Conservation (phyloP, 176 grass and related monocot species). For the Luzula sylvatica region DNA sequence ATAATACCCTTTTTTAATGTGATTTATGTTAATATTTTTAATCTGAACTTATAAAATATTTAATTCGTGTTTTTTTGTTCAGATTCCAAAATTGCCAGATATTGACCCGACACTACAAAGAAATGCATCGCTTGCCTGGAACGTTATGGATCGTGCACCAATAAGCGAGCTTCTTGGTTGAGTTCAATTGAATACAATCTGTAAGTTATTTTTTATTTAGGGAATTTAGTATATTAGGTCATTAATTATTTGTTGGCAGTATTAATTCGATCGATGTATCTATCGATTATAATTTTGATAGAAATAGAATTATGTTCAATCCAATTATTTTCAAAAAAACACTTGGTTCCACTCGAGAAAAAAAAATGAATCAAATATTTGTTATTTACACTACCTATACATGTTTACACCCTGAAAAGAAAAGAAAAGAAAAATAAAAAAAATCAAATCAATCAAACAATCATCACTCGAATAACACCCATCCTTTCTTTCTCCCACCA, state of each 20-base stretch:
- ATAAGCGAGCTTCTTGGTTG: conserved; percentile 80
- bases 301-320: no score
- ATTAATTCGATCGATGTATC: no score
- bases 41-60: no score
- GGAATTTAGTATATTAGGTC: neutral
- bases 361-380: conserved; percentile 23
- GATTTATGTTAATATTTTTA: neutral
- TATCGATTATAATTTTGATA: no score
- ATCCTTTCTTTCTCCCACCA: neutral
- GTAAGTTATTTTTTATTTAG: conserved; percentile 20
- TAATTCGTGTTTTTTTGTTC: conserved; percentile 10
- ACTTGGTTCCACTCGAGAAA: neutral
- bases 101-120: conserved; percentile 71
- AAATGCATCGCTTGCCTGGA: conserved; percentile 59
- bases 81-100: conserved; percentile 98
- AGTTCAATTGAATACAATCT: conserved; percentile 17
- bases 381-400: conserved; percentile 56
- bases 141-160: conserved; percentile 73
- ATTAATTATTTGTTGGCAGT: conserved; percentile 1
- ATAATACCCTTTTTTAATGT: conserved; percentile 1
- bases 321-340: neutral
- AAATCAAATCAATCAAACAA: conserved; percentile 56
- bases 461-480: conserved; percentile 14
- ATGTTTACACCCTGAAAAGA: conserved; percentile 49
- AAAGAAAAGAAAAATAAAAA: no score